Percentiles rank a stretch among this genome's conserved stretches.
Conservation (phyloP, 139 green algal genomes). For the Astrephomene gubernaculifera region DNA sequence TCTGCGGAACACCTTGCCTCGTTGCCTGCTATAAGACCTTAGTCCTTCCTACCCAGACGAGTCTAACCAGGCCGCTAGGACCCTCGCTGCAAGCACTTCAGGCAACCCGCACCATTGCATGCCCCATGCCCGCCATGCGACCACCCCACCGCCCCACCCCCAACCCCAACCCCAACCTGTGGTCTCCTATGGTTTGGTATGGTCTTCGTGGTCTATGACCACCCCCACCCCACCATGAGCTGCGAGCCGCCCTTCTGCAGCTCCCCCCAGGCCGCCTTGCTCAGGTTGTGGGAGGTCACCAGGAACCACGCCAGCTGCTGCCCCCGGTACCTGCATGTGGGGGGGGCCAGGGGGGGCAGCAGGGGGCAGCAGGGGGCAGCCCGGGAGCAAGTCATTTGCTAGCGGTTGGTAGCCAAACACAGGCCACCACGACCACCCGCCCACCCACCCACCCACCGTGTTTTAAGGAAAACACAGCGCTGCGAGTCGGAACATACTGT, state of each 20-base stretch:
- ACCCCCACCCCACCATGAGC: conserved; percentile 49
- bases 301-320: conserved; percentile 74
- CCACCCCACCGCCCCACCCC: neutral
- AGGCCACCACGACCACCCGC: no score
- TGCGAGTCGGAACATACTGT: no score
- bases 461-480: no score
- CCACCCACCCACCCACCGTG: no score
- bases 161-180: no score
- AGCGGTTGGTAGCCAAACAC: no score
- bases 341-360: neutral
- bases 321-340: conserved; percentile 21
- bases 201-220: no score
- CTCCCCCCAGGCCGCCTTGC: conserved; percentile 87
- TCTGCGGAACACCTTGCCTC: neutral
- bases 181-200: no score
- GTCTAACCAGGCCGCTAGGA: neutral
- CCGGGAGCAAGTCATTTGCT: no score
- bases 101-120: neutral
- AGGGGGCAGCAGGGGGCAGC: no score
- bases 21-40: neutral
- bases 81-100: neutral
- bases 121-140: neutral
- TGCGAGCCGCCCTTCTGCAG: conserved; percentile 75
- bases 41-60: neutral
- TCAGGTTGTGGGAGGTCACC: conserved; percentile 84